These are phyloP conservation scores for Saccharomyces hybrid DNA, from an alignment of 1,139 yeast genomes.

Conservation along the genomic window DNA sequence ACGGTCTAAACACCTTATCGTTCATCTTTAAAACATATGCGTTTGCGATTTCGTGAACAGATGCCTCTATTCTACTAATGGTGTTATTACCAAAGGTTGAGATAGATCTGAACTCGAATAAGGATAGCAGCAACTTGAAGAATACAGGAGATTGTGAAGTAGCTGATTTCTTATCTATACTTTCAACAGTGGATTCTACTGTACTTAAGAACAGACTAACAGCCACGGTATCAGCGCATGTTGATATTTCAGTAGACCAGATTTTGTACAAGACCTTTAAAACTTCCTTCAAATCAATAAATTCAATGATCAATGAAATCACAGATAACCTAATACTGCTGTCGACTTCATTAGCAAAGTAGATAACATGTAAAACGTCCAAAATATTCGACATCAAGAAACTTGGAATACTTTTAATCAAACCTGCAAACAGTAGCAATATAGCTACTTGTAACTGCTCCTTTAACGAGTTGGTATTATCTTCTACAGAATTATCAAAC, in stretches of 20 bases:
- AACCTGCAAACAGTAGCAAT: conserved; percentile 62
- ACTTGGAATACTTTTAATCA: conserved; percentile 78
- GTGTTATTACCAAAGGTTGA: conserved; percentile 63
- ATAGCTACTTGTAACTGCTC: conserved; percentile 54
- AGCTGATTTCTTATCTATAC: conserved; percentile 69
- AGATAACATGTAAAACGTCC: conserved; percentile 50
- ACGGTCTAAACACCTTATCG: conserved; percentile 88
- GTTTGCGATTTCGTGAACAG: conserved; percentile 67
- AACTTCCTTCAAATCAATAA: conserved; percentile 59
- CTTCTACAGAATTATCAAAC: conserved; percentile 40
- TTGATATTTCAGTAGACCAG: conserved; percentile 50
- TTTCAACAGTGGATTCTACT: conserved; percentile 57
- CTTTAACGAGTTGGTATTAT: conserved; percentile 29
- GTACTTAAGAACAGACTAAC: conserved; percentile 65
- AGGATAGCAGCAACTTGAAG: conserved; percentile 59
- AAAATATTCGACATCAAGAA: conserved; percentile 67
- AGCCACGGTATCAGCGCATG: conserved; percentile 38
- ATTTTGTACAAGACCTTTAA: conserved; percentile 53
- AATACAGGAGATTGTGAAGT: conserved; percentile 59
- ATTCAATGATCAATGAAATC: conserved; percentile 56
- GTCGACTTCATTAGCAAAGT: conserved; percentile 52
- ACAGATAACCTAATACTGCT: conserved; percentile 56
- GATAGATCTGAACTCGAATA: conserved; percentile 61
- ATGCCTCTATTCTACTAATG: conserved; percentile 70
- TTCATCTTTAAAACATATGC: conserved; percentile 81